phyloP scores from a whole-genome alignment of 148 eudicot genomes.

The Fagopyrum tataricum region DNA sequence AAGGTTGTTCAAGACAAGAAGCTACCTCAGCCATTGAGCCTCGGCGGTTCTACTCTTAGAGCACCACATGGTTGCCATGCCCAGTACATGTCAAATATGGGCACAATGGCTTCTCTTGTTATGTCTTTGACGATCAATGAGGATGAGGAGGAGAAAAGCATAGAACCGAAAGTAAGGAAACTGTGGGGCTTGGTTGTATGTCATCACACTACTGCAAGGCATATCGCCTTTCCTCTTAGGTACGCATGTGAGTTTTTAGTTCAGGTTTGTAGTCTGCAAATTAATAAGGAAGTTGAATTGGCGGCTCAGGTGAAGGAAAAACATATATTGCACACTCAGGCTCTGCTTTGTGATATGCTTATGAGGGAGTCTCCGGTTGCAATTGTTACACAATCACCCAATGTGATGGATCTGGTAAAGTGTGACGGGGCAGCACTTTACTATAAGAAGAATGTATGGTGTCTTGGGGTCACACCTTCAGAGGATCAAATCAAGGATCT shows the following conservation, averaged over 20 bases:
- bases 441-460: conserved; percentile 41
- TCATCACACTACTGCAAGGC: conserved; percentile 63
- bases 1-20: conserved; percentile 59
- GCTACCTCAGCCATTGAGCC: conserved; percentile 60
- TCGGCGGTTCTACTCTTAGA: conserved; percentile 67
- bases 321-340: conserved; percentile 55
- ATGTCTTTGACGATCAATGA: conserved; percentile 66
- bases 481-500: conserved; percentile 57
- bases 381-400: conserved; percentile 69
- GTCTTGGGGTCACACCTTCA: conserved; percentile 57
- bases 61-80: conserved; percentile 88
- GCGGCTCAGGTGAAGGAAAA: conserved; percentile 61
- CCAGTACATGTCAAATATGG: conserved; percentile 86
- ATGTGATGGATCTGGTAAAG: conserved; percentile 75
- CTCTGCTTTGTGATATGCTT: conserved; percentile 85
- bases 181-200: conserved; percentile 93
- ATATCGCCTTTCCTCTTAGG: conserved; percentile 61
- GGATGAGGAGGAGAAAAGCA: conserved; percentile 43
- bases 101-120: conserved; percentile 73
- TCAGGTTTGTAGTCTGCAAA: conserved; percentile 70
- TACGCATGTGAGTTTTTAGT: conserved; percentile 79
- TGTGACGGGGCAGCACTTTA: conserved; percentile 81
- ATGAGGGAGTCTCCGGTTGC: conserved; percentile 68
- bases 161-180: conserved; percentile 42
- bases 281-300: conserved; percentile 68